These are phyloP conservation scores for Geranomyces variabilis DNA, from an alignment of 192 early-diverging fungal genomes.

Conservation along the genomic window DNA sequence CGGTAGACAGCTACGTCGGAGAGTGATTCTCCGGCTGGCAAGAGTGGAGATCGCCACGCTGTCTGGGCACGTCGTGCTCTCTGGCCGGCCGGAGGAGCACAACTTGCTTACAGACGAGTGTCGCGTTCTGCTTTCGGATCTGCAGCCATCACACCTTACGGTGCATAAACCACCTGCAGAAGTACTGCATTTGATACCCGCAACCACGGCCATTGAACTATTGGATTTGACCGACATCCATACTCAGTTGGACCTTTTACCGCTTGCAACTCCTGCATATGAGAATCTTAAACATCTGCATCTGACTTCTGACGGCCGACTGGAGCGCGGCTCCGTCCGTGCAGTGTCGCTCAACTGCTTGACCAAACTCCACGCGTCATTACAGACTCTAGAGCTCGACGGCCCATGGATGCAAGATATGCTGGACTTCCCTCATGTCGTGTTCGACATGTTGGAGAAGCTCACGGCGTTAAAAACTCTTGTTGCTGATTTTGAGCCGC, in stretches of 20 bases:
- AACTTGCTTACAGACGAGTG: background rate
- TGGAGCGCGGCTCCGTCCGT: background rate
- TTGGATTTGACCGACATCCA: conserved; percentile 14
- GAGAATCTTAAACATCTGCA: background rate
- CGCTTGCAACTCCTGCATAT: background rate
- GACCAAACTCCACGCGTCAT: background rate
- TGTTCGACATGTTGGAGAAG: background rate
- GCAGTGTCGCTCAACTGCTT: background rate
- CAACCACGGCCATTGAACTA: background rate
- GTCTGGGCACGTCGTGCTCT: background rate
- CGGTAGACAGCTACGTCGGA: background rate
- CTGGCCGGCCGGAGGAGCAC: background rate
- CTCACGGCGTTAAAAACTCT: background rate
- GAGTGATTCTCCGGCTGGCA: background rate
- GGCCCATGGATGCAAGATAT: conserved; percentile 11
- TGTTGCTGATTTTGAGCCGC: conserved; percentile 4
- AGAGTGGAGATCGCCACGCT: background rate
- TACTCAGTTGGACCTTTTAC: conserved; percentile 2
- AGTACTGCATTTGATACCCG: background rate
- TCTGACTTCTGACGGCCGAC: conserved; percentile 5
- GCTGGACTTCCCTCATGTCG: background rate
- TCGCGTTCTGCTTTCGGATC: background rate
- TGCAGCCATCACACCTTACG: background rate
- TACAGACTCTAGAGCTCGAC: conserved; percentile 3
- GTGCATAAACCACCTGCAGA: conserved; percentile 9